Conservation (phyloP, 148 eudicot genomes). For the Nepenthes mirabilis region DNA sequence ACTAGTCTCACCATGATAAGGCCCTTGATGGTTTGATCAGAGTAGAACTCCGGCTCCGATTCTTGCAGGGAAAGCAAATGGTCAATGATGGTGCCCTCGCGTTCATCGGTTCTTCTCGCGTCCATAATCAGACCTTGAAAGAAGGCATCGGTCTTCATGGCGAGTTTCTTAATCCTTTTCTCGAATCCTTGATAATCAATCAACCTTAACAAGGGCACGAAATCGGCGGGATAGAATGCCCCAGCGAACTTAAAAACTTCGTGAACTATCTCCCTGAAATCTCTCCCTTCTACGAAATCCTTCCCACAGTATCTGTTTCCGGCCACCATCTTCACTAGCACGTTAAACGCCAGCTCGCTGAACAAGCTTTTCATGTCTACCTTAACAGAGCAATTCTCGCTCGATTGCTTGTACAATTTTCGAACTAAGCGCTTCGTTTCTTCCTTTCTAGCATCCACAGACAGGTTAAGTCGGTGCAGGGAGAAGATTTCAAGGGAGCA, state of each 20-base stretch:
- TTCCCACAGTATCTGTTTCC: slow-evolving; percentile 7
- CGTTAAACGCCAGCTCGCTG: slow-evolving; percentile 12
- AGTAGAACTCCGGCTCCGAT: slow-evolving; percentile 7
- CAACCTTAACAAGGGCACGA: slow-evolving; percentile 10
- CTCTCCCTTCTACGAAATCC: slow-evolving; percentile 1
- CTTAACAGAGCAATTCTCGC: background rate
- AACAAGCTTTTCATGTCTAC: slow-evolving; percentile 8
- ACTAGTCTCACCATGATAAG: slow-evolving; percentile 5
- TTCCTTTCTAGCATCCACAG: slow-evolving; percentile 1
- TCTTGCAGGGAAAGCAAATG: slow-evolving; percentile 12
- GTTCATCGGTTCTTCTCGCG: slow-evolving; percentile 1
- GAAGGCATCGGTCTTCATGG: slow-evolving; percentile 1
- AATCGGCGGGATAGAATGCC: slow-evolving; percentile 14
- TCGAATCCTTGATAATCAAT: slow-evolving; percentile 8
- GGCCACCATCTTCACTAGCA: slow-evolving; percentile 12
- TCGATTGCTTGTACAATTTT: background rate
- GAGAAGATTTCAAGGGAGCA: slow-evolving; percentile 10
- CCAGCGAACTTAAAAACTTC: slow-evolving; percentile 5
- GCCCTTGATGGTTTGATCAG: slow-evolving; percentile 11
- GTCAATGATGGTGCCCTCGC: slow-evolving; percentile 4
- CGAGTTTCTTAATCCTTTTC: slow-evolving; percentile 2
- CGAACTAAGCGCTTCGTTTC: slow-evolving; percentile 6
- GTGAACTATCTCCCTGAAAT: slow-evolving; percentile 3
- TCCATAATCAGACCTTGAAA: slow-evolving; percentile 12
- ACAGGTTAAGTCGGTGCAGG: slow-evolving; percentile 7